Evolutionary conservation across 495 filamentous ascomycete species (phyloP), one percentile per base, ranked within the genome.

Genomic region (Trypethelium eluteriae): DNA sequence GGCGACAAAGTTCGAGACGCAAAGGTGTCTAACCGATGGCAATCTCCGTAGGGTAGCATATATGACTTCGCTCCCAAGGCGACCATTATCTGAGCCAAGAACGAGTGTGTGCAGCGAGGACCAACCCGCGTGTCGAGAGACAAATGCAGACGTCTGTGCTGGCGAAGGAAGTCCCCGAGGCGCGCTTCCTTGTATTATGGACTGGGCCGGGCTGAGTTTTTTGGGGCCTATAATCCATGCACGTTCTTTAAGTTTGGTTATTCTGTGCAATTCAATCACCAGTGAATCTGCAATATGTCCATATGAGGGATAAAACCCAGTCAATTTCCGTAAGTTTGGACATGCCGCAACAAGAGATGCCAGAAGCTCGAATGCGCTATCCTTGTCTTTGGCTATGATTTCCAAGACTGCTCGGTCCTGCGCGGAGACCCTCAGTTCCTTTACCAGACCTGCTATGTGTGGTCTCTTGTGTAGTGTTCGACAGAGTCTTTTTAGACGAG

Each of bases 291-390:
- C 92, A 53, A 85, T 81, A 72, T 91, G 88, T 62, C 85, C 81
- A 72, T 91, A 92, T 7, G 83, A 79, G 7, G 87, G 82, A 71
- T 89, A 85, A 68, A 87, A 84, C 2, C 92, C 91, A 41, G 86
- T 75, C 18, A 96, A 76, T 50, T 83, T 80, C 72, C 96, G 90
- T 47, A 97, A 77, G 72, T 94, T 93, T 10, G 90, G 90, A 73
- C 92, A 96, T 4, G 87, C 85, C 87, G 92, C 92, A 38, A 96
- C 84, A 38, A 97, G 77, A 5, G 90, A 91, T 4, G 91, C 89
- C 3, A 93, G 80, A 41, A 89, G 66, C 69, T 93, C 85, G 39
- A 89, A 82, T 68, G 90, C 88, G 63, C 88, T 82, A 59, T 84
- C 82, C 71, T 80, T 74, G 72, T 82, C 77, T 75, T 81, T 39